These are phyloP conservation scores for Pneumocystis murina DNA, from an alignment of 1,139 yeast genomes.

Conservation along the genomic window DNA sequence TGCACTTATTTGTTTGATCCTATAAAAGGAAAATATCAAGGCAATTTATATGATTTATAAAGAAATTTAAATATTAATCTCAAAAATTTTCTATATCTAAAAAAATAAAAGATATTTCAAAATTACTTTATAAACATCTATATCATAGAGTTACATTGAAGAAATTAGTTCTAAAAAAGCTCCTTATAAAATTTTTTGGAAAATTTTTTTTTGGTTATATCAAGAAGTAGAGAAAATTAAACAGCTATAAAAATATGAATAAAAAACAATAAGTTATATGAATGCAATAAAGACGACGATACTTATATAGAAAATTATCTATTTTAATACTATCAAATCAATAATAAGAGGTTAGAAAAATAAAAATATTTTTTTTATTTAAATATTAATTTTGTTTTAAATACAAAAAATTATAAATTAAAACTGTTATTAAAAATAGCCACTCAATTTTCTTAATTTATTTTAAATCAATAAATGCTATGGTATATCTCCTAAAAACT, in stretches of 20 bases:
- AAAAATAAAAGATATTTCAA: not conserved
- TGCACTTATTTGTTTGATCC: not conserved
- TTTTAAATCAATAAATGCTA: not conserved
- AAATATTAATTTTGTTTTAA: too few species aligned
- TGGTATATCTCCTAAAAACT: not conserved
- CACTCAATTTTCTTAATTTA: not conserved
- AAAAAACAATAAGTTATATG: not conserved
- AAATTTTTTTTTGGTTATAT: not conserved
- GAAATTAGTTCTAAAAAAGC: not conserved
- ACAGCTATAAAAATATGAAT: not conserved
- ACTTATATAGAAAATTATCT: not conserved
- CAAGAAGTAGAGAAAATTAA: not conserved
- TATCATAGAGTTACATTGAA: not conserved
- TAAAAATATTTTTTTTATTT: too few species aligned
- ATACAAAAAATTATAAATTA: not conserved
- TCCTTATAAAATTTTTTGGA: not conserved
- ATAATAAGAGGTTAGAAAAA: not conserved
- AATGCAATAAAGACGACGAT: not conserved
- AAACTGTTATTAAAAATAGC: not conserved
- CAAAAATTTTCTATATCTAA: not conserved
- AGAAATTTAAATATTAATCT: not conserved
- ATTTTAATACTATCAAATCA: not conserved
- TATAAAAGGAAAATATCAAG: not conserved
- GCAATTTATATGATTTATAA: not conserved
- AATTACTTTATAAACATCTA: not conserved